These are phyloP conservation scores for Primulina eburnea DNA, from an alignment of 257 asterid genomes.

Conservation along the genomic window DNA sequence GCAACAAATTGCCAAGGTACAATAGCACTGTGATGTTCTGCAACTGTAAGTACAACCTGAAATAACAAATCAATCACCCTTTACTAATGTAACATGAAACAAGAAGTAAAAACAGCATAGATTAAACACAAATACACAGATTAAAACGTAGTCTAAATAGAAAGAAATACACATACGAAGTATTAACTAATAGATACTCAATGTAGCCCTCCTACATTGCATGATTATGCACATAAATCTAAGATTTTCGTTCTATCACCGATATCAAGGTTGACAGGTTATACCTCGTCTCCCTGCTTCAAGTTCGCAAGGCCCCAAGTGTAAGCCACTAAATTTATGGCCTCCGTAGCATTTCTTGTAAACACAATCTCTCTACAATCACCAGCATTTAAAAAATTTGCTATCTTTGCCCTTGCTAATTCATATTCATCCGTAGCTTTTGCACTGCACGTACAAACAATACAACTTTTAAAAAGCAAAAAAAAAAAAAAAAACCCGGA, in stretches of 20 bases:
- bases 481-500: background rate
- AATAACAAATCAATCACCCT: conserved; percentile 22
- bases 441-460: conserved; percentile 43
- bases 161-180: background rate
- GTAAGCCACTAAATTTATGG: conserved; percentile 90
- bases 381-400: conserved; percentile 69
- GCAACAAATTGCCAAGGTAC: conserved; percentile 99
- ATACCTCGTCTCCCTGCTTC: conserved; percentile 87
- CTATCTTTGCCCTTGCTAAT: conserved; percentile 82
- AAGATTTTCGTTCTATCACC: background rate
- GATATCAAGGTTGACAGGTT: background rate
- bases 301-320: conserved; percentile 84
- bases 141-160: conserved; percentile 6
- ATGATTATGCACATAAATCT: background rate
- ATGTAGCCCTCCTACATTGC: background rate
- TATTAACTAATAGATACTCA: background rate
- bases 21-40: conserved; percentile 96
- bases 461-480: background rate
- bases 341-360: conserved; percentile 96
- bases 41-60: conserved; percentile 79
- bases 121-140: conserved; percentile 2
- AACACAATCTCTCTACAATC: conserved; percentile 76
- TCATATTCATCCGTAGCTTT: conserved; percentile 91
- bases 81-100: conserved; percentile 11
- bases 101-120: conserved; percentile 1